Evolutionary conservation across 2,329 filamentous ascomycete species (phyloP), one percentile per base, ranked within the genome.

Genomic region (Orbilia oligospora): DNA sequence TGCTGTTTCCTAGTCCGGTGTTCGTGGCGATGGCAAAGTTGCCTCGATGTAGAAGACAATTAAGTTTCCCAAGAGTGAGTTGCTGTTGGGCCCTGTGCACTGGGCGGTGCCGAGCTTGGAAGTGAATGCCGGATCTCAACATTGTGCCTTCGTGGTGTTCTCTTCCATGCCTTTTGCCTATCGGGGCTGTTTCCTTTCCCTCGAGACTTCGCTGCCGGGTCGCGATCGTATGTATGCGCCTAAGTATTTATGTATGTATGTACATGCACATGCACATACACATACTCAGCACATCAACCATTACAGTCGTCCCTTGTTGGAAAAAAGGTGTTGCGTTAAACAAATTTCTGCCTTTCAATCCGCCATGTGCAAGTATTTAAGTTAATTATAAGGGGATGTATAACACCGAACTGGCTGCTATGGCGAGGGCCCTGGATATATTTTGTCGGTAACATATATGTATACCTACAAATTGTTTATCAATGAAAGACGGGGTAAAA

Each of bases 251-350:
- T 30, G 8, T 4, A 30, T 4, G 30, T 30, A 30, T 30, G 3
- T 30, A 30, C 30, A 30, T 4, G 30, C 30, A 30, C n/a, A n/a
- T n/a, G n/a, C n/a, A n/a, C n/a, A n/a, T n/a, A n/a, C n/a, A n/a
- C n/a, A n/a, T n/a, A n/a, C n/a, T n/a, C n/a, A n/a, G n/a, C n/a
- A n/a, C n/a, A n/a, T n/a, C n/a, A n/a, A n/a, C n/a, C n/a, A n/a
- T n/a, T n/a, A n/a, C n/a, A n/a, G n/a, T n/a, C n/a, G n/a, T 30
- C 20, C 44, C 44, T 41, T 61, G 56, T 61, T 61, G 36, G 33
- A 6, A n/a, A 44, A 61, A 44, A 4, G 2, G 56, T 44, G 56
- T 61, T 61, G 56, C 24, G 12, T 5, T 16, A 14, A 61, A 44
- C 53, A 58, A 38, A 58, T 14, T 58, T 38, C 33, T 20, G 9